A percentile compares a stretch with the other conserved stretches of the same genome.
Conservation (phyloP, 805 yeast genomes). For the Schwanniomyces occidentalis region DNA sequence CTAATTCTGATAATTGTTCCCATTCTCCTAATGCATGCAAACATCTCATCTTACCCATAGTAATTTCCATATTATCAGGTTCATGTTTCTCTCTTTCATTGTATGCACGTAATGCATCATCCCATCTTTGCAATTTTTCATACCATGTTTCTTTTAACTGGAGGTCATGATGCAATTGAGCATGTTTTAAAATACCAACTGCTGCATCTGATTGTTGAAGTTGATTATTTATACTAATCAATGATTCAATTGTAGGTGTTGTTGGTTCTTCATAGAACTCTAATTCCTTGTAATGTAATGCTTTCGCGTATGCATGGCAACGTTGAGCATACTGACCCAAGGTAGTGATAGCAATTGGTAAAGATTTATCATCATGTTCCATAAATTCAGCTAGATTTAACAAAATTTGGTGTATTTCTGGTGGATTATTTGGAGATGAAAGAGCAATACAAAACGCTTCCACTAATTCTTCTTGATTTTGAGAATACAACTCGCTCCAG, state of each 20-base stretch:
- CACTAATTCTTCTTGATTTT: constrained; percentile 85
- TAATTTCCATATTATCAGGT: constrained; percentile 77
- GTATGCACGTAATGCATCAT: constrained; percentile 91
- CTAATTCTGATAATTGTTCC: constrained; percentile 86
- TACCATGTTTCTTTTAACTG: constrained; percentile 97
- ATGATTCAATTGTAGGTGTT: constrained; percentile 85
- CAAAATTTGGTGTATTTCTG: constrained; percentile 90
- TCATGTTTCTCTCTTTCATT: constrained; percentile 67
- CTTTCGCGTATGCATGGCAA: constrained; percentile 97
- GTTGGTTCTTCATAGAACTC: constrained; percentile 94
- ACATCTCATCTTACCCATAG: constrained; percentile 98
- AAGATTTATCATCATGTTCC: constrained; percentile 95
- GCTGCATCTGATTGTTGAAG: constrained; percentile 98
- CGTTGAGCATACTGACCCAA: constrained; percentile 91
- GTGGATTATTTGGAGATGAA: constrained; percentile 88
- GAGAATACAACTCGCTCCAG: constrained; percentile 89
- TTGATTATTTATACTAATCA: constrained; percentile 90
- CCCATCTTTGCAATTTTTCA: constrained; percentile 96
- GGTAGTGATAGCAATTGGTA: constrained; percentile 88
- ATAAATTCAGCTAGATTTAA: constrained; percentile 90
- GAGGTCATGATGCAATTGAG: constrained; percentile 84
- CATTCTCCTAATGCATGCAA: constrained; percentile 98
- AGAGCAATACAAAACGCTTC: constrained; percentile 83
- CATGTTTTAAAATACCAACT: constrained; percentile 92
- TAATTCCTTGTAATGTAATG: constrained; percentile 90